Conservation (phyloP, 148 eudicot species). For the Rhododendron henanense region DNA sequence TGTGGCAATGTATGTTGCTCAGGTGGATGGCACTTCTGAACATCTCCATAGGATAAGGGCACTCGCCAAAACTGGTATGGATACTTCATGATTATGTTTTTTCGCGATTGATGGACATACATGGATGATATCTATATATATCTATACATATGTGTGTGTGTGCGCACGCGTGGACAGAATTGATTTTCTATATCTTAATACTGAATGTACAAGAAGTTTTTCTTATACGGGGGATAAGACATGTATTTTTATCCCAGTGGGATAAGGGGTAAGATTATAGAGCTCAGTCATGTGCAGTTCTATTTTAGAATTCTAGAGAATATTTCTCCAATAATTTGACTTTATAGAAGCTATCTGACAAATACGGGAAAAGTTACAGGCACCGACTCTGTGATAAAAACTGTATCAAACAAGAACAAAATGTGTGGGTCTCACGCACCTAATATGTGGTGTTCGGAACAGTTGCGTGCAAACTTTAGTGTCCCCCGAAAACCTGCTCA, state of each 20-base stretch:
- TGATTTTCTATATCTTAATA: no score
- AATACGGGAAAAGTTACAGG: not conserved
- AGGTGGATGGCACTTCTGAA: constrained; percentile 91
- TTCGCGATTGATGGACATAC: no score
- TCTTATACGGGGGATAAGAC: not conserved
- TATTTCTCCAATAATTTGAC: not conserved
- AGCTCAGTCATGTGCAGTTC: not conserved
- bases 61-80: constrained; percentile 72
- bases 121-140: not conserved
- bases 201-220: not conserved
- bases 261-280: not conserved
- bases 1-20: constrained; percentile 96
- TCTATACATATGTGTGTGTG: no score
- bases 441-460: not conserved
- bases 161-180: no score
- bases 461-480: not conserved
- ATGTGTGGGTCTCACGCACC: not conserved
- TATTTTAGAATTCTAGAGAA: not conserved
- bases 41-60: constrained; percentile 73
- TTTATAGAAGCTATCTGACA: not conserved
- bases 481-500: not conserved
- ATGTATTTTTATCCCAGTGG: not conserved
- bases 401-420: not conserved
- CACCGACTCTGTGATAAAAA: not conserved
- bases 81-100: constrained; percentile 11